phyloP scores from a whole-genome alignment of 768 basidiomycete genomes.

The Podaxis pistillaris region DNA sequence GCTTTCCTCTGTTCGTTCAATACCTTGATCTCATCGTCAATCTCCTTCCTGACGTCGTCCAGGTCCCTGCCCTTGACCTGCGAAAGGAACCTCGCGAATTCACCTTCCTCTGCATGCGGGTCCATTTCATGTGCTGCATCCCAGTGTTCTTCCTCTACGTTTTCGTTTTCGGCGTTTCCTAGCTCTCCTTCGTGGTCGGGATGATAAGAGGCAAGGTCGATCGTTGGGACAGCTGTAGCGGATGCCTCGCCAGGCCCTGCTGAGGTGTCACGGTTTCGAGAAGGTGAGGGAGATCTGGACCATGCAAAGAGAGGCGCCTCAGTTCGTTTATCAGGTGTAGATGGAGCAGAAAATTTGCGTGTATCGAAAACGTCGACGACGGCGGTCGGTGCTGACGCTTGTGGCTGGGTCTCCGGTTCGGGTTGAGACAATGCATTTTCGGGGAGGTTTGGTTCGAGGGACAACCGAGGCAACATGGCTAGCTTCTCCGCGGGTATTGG shows the following conservation, averaged over 20 bases:
- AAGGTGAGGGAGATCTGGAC: constrained; percentile 7
- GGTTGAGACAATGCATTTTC: neutral
- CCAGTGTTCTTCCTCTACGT: constrained; percentile 42
- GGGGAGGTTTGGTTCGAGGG: neutral
- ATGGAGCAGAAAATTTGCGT: constrained; percentile 5
- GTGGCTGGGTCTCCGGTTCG: neutral
- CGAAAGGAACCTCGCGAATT: constrained; percentile 91
- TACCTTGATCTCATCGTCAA: constrained; percentile 85
- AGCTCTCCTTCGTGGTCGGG: neutral
- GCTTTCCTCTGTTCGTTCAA: constrained; percentile 83
- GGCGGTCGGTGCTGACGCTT: neutral
- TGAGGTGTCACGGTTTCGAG: neutral
- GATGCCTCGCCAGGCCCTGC: neutral
- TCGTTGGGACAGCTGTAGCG: neutral
- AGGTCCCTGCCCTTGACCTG: constrained; percentile 87
- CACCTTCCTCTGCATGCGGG: constrained; percentile 73
- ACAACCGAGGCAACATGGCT: neutral
- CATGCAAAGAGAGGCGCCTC: constrained; percentile 8
- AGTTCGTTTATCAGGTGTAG: neutral
- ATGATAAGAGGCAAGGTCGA: constrained; percentile 1
- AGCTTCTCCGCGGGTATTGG: neutral
- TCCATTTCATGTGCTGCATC: constrained; percentile 90
- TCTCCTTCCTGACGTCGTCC: constrained; percentile 79
- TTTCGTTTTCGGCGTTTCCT: constrained; percentile 14
- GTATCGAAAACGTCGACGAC: constrained; percentile 22